Evolutionary conservation across 805 yeast genomes (phyloP).

Genomic region (Novakomyces olei): DNA sequence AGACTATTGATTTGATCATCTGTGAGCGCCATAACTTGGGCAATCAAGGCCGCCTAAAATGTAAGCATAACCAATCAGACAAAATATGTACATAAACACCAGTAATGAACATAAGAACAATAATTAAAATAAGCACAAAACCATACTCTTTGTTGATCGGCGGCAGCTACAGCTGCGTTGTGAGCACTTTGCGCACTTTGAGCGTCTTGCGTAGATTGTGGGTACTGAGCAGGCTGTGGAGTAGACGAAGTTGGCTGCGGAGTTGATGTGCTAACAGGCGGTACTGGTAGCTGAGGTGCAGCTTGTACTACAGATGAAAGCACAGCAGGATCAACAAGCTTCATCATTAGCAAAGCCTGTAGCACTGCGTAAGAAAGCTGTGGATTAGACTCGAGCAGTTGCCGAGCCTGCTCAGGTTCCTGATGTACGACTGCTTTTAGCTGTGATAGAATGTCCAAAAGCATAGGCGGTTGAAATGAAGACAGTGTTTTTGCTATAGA

Average conservation of each 20-base stretch:
- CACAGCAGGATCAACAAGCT: slow-evolving; percentile 15
- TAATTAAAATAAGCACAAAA: too few species aligned
- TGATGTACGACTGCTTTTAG: slow-evolving; percentile 34
- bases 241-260: slow-evolving; percentile 4
- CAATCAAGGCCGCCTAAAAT: slow-evolving; percentile 25
- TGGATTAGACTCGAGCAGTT: slow-evolving; percentile 48
- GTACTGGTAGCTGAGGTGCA: slow-evolving; percentile 6
- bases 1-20: slow-evolving; percentile 24
- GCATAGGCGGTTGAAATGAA: slow-evolving; percentile 24
- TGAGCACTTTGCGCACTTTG: too few species aligned
- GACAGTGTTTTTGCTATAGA: slow-evolving; percentile 27
- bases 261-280: slow-evolving; percentile 1
- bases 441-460: slow-evolving; percentile 30
- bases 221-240: slow-evolving; percentile 4
- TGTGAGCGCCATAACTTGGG: slow-evolving; percentile 30
- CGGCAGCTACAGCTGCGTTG: too few species aligned
- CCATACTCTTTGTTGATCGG: too few species aligned
- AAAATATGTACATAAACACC: too few species aligned
- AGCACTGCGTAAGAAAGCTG: slow-evolving; percentile 68
- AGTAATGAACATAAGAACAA: too few species aligned
- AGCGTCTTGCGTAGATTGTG: background rate
- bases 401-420: slow-evolving; percentile 36
- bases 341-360: slow-evolving; percentile 34
- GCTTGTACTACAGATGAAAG: slow-evolving; percentile 10
- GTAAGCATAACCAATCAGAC: too few species aligned